Base-by-base conservation (phyloP, 2,329 filamentous ascomycete species). In the Apiospora koreana region DNA sequence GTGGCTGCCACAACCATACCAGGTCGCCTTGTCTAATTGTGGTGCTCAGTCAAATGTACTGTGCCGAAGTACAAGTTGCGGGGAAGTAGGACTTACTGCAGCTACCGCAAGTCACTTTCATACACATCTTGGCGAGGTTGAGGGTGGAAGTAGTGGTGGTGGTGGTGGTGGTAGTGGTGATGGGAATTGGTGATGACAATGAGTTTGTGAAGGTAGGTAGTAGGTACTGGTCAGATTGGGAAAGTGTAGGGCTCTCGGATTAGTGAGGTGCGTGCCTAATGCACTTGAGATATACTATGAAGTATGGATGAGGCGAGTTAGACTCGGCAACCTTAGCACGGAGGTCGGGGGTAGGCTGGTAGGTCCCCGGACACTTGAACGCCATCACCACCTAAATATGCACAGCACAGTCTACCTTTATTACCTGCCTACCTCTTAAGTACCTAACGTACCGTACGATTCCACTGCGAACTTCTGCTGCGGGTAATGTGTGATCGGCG, bases 1-100 rank as follows among this genome's bases (percentile, higher is more conserved):
- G n/a, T 68, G 93, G 89, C 72, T 75, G 83, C 72, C 90, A 79
- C 91, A 92, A 72, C 90, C 91, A 81, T 84, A 88, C 91, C 91
- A 93, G 69, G 88, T 86, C 50, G 81, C 80, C 77, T 91, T 91
- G 71, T 85, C 89, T 89, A 70, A 48, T 14, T 65, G 65, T 25
- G 54, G 18, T 10, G 21, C 6, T 62, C 31, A 62, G 31, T 21
- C 54, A 62, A n/a, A 38, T 38, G 21, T 23, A 25, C 9, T 35
- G 35, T 35, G 35, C 35, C 35, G 35, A 35, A 35, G 35, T 35
- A 35, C 35, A 35, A 35, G 35, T 4, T 35, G 35, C 35, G 41
- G 62, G 65, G 21, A n/a, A 46, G 25, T 58, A 48, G 68, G 48
- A 83, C 89, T 76, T 85, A 92, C 91, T 83, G 83, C 91, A 93